Evolutionary conservation across 2,329 filamentous ascomycete genomes (phyloP).

Genomic region (Verticillium isaacii): DNA sequence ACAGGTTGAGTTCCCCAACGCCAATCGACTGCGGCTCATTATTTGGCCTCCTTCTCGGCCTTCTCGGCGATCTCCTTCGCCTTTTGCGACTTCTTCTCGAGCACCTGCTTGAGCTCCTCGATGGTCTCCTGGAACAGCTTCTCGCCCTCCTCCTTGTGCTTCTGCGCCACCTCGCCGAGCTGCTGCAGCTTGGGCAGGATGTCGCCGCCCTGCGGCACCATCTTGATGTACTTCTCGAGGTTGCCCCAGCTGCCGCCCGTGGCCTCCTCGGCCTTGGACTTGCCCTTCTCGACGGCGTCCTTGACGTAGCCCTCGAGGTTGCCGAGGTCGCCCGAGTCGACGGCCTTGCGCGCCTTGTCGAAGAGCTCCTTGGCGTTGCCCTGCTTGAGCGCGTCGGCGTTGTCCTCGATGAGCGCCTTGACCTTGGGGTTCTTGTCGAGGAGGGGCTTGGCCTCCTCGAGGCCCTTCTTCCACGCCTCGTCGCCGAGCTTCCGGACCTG

Average conservation of each 20-base stretch:
- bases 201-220: constrained; percentile 60
- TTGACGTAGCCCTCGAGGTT: constrained; percentile 59
- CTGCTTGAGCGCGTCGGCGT: constrained; percentile 61
- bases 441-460: constrained; percentile 66
- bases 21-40: constrained; percentile 1
- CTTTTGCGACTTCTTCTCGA: constrained; percentile 54
- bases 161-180: constrained; percentile 58
- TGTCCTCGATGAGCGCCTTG: constrained; percentile 68
- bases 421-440: constrained; percentile 74
- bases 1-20: background rate
- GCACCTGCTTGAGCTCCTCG: constrained; percentile 59
- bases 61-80: constrained; percentile 55
- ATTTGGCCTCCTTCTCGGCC: constrained; percentile 43
- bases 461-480: constrained; percentile 65
- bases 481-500: constrained; percentile 64
- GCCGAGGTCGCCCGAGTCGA: constrained; percentile 55
- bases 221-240: constrained; percentile 58
- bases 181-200: constrained; percentile 63
- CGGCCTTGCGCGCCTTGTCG: constrained; percentile 55
- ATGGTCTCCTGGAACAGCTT: constrained; percentile 65
- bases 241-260: constrained; percentile 35
- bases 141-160: constrained; percentile 66
- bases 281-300: constrained; percentile 48
- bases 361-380: constrained; percentile 63
- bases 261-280: constrained; percentile 38